Evolutionary conservation across 371 early-diverging fungal genomes (phyloP).

Genomic region (Mortierella sp.): DNA sequence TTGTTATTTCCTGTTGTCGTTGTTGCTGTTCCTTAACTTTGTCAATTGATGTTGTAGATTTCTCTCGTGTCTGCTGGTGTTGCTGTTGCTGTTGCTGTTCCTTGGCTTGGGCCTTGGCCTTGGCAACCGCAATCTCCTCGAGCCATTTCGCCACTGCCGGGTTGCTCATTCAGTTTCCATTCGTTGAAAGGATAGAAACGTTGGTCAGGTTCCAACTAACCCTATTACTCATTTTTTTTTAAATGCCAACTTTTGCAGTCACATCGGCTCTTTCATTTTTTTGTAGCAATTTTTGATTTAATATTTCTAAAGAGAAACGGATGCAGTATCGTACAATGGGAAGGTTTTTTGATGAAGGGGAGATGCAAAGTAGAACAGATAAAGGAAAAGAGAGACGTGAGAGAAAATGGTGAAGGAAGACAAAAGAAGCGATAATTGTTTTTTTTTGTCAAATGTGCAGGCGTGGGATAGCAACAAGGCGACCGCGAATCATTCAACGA

Average conservation of each 20-base stretch:
- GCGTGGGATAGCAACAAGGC: background rate
- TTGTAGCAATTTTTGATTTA: no score
- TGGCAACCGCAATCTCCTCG: slow-evolving; percentile 47
- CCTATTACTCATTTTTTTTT: background rate
- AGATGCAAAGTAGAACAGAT: no score
- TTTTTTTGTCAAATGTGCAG: background rate
- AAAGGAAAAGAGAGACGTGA: background rate
- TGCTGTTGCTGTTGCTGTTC: background rate
- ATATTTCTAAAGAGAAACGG: no score
- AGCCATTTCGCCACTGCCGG: slow-evolving; percentile 46
- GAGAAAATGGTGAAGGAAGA: background rate
- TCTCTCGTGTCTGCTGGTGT: background rate
- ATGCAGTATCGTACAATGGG: no score
- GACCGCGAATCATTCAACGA: background rate
- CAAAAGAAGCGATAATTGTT: background rate
- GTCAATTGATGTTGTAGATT: background rate
- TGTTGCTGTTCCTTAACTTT: background rate
- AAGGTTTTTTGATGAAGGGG: no score
- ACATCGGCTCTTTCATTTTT: no score
- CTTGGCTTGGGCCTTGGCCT: slow-evolving; percentile 30
- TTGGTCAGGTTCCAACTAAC: background rate
- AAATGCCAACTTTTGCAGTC: no score
- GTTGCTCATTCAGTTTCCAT: slow-evolving; percentile 33
- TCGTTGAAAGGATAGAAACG: background rate
- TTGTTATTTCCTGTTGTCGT: background rate